Evolutionary conservation across 2,329 filamentous ascomycete genomes (phyloP).

Genomic region (Mycosphaerelloides madeirae): DNA sequence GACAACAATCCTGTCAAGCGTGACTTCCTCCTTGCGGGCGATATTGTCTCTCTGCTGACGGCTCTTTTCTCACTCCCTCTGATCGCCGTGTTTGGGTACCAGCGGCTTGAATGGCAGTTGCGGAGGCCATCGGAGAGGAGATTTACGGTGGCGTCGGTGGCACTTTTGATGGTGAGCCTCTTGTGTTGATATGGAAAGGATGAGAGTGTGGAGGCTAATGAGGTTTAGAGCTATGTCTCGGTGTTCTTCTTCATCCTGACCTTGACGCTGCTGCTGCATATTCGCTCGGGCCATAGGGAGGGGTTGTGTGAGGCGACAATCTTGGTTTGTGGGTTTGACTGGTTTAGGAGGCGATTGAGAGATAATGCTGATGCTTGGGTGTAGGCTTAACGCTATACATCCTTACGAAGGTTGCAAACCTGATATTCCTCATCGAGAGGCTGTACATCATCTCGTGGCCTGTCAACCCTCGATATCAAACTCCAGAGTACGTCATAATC

Average conservation of each 20-base stretch:
- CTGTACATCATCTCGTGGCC: constrained; percentile 23
- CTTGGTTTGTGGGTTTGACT: constrained; percentile 9
- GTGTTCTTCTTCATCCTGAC: constrained; percentile 19
- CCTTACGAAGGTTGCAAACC: constrained; percentile 11
- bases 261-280: constrained; percentile 16
- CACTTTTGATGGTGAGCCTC: constrained; percentile 11
- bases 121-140: background rate
- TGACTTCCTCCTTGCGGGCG: constrained; percentile 8
- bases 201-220: background rate
- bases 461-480: constrained; percentile 12
- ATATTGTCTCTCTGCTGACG: constrained; percentile 8
- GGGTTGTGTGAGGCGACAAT: constrained; percentile 14
- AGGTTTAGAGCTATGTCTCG: constrained; percentile 13
- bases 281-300: constrained; percentile 10
- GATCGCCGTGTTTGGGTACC: constrained; percentile 9
- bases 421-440: constrained; percentile 19
- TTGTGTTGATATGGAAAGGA: background rate
- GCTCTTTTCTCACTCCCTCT: constrained; percentile 11
- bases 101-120: background rate
- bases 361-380: background rate
- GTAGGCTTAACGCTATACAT: constrained; percentile 18
- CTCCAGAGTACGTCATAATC: constrained; percentile 16
- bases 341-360: background rate
- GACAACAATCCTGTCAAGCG: constrained; percentile 5
- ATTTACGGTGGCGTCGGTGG: constrained; percentile 13